Conservation (phyloP, 2,329 filamentous ascomycete species). For the Curvularia sp. region DNA sequence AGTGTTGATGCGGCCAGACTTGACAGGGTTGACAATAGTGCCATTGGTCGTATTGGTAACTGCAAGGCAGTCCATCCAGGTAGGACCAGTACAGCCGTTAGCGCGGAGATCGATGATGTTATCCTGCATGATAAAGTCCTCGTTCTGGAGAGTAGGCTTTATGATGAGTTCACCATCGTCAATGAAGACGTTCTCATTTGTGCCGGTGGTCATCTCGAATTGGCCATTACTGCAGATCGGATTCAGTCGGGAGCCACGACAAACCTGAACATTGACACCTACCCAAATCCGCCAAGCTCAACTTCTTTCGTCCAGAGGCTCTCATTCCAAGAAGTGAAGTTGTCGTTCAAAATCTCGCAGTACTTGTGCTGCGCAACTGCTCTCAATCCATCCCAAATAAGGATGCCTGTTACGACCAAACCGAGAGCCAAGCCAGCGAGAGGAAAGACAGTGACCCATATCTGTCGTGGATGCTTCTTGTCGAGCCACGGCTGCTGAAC, state of each 20-base stretch:
- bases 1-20: constrained; percentile 80
- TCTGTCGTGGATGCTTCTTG: constrained; percentile 78
- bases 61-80: constrained; percentile 69
- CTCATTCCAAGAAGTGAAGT: constrained; percentile 66
- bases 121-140: constrained; percentile 69
- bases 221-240: constrained; percentile 72
- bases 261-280: constrained; percentile 46
- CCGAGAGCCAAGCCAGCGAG: constrained; percentile 74
- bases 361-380: constrained; percentile 78
- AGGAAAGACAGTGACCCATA: constrained; percentile 85
- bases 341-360: constrained; percentile 71
- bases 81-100: constrained; percentile 71
- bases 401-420: constrained; percentile 70
- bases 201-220: constrained; percentile 77
- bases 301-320: constrained; percentile 77
- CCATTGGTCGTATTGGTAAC: constrained; percentile 79
- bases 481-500: constrained; percentile 78
- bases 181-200: constrained; percentile 77
- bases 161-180: constrained; percentile 74
- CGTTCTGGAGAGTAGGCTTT: constrained; percentile 78
- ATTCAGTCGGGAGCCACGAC: constrained; percentile 33
- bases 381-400: constrained; percentile 76
- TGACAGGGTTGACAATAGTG: constrained; percentile 77
- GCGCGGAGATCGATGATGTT: constrained; percentile 71
- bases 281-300: constrained; percentile 79